Evolutionary conservation across 768 basidiomycete genomes (phyloP).

Genomic region (Paxillus involutus): DNA sequence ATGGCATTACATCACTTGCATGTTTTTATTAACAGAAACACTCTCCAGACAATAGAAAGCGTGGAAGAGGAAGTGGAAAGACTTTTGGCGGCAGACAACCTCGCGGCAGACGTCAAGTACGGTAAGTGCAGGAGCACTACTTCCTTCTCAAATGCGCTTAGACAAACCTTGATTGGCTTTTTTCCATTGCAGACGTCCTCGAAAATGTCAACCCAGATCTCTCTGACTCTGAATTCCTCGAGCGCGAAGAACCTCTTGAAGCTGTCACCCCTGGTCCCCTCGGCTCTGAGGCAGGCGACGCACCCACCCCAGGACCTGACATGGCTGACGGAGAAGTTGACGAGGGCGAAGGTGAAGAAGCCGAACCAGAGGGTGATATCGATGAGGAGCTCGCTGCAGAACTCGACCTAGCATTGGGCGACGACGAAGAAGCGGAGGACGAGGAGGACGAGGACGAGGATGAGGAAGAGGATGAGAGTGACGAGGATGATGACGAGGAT

Average conservation of each 20-base stretch:
- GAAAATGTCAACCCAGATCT: slow-evolving; percentile 91
- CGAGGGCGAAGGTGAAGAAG: slow-evolving; percentile 57
- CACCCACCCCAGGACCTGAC: slow-evolving; percentile 52
- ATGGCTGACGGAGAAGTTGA: slow-evolving; percentile 60
- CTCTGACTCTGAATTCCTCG: slow-evolving; percentile 86
- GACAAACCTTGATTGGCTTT: not conserved
- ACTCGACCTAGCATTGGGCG: slow-evolving; percentile 78
- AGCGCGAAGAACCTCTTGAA: slow-evolving; percentile 58
- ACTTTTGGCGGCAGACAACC: slow-evolving; percentile 74
- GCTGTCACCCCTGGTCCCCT: slow-evolving; percentile 69
- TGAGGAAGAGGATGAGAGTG: slow-evolving; percentile 48
- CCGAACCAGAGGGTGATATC: slow-evolving; percentile 74
- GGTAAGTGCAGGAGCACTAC: slow-evolving; percentile 41
- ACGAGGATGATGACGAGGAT: slow-evolving; percentile 58
- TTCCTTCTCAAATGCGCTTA: not conserved
- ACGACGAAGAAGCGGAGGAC: slow-evolving; percentile 59
- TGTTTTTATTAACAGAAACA: slow-evolving; percentile 7
- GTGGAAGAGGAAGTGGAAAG: slow-evolving; percentile 93
- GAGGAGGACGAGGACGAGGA: slow-evolving; percentile 74
- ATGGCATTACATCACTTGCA: not conserved
- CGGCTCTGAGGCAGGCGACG: slow-evolving; percentile 67
- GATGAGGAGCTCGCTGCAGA: slow-evolving; percentile 89
- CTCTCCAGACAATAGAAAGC: slow-evolving; percentile 80
- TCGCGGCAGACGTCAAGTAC: slow-evolving; percentile 75
- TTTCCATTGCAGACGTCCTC: slow-evolving; percentile 59